Evolutionary conservation across 331 rosid genomes (phyloP).

Genomic region (Acacia concinna): DNA sequence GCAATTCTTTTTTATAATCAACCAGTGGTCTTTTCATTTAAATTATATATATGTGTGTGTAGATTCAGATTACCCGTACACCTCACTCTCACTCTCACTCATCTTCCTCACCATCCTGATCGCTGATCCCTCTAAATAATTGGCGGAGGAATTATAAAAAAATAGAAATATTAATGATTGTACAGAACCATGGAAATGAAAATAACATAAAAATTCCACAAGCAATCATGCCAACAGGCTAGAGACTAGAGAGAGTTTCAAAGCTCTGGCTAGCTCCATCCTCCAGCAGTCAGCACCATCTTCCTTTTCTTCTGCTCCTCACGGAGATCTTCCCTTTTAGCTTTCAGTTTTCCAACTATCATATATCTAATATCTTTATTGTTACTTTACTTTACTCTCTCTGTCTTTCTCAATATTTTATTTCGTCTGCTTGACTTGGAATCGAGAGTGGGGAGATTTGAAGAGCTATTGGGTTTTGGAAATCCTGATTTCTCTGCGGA

Average conservation of each 20-base stretch:
- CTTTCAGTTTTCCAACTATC: neutral
- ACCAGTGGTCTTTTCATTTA: neutral
- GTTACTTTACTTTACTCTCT: neutral
- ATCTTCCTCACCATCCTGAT: neutral
- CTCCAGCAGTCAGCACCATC: neutral
- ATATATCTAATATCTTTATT: neutral
- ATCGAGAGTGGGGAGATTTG: neutral
- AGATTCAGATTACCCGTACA: neutral
- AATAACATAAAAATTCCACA: neutral
- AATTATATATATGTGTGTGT: neutral
- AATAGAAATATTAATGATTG: neutral
- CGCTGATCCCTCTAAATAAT: constrained; percentile 36
- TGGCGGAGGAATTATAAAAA: constrained; percentile 42
- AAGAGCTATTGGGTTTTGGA: neutral
- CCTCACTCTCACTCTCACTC: neutral
- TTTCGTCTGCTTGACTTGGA: neutral
- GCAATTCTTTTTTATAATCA: neutral
- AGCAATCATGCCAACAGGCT: neutral
- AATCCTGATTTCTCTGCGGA: constrained; percentile 5
- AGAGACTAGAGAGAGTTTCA: neutral
- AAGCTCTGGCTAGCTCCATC: constrained; percentile 1
- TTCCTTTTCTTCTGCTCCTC: neutral
- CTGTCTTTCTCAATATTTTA: neutral
- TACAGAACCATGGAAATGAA: neutral
- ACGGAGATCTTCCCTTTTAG: neutral